A percentile compares a stretch with the other conserved stretches of the same genome.
phyloP scores from a whole-genome alignment of 1,284 basidiomycete genomes.

The Leccinum fuscescens region DNA sequence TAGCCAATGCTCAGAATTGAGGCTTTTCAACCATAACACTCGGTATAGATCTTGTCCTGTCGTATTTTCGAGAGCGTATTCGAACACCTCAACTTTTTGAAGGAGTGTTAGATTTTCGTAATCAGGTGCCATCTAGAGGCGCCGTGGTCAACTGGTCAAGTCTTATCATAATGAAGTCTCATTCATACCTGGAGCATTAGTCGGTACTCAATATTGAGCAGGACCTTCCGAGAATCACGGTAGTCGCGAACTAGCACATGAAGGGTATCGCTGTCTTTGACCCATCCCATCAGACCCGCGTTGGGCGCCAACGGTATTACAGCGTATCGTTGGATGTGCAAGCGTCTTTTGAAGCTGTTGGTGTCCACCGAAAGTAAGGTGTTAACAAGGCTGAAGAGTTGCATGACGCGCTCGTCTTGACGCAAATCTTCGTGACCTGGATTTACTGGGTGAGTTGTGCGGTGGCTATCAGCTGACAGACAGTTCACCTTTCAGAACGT shows the following conservation, averaged over 20 bases:
- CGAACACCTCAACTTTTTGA: slow-evolving; percentile 99
- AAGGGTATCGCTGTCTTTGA: slow-evolving; percentile 96
- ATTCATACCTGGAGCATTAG: slow-evolving; percentile 87
- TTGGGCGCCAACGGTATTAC: slow-evolving; percentile 97
- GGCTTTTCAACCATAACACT: slow-evolving; percentile 94
- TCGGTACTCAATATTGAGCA: slow-evolving; percentile 97
- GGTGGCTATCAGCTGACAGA: not conserved
- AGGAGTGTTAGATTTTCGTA: slow-evolving; percentile 94
- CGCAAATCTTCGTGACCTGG: slow-evolving; percentile 97
- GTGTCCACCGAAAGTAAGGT: slow-evolving; percentile 92
- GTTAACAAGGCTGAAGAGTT: slow-evolving; percentile 96
- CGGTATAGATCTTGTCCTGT: slow-evolving; percentile 99
- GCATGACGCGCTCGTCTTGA: slow-evolving; percentile 99
- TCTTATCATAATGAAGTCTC: slow-evolving; percentile 15
- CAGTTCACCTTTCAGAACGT: slow-evolving; percentile 78
- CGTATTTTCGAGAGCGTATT: slow-evolving; percentile 98
- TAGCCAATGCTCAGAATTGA: slow-evolving; percentile 96
- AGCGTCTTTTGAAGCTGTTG: slow-evolving; percentile 92
- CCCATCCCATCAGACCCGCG: slow-evolving; percentile 94
- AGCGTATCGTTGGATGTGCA: slow-evolving; percentile 92
- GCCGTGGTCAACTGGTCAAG: slow-evolving; percentile 4
- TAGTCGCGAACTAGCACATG: slow-evolving; percentile 97
- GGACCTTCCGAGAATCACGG: slow-evolving; percentile 90
- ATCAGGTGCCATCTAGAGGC: slow-evolving; percentile 91
- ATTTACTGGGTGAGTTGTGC: slow-evolving; percentile 3